Percentiles rank a stretch among this genome's conserved stretches.
Evolutionary conservation across 1,139 yeast genomes (phyloP).

Genomic region (Debaryomyces nepalensis): DNA sequence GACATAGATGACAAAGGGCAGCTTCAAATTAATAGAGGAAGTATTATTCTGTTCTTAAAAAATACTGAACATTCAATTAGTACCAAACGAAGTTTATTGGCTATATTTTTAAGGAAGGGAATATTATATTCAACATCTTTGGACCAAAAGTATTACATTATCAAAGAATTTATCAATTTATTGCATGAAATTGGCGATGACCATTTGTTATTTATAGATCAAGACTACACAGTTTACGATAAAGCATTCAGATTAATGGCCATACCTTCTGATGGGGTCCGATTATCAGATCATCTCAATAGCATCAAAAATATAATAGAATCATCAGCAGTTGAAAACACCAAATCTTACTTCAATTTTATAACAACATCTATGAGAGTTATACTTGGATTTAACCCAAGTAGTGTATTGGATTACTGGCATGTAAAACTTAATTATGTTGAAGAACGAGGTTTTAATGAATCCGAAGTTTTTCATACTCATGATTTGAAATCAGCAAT

Average conservation of each 20-base stretch:
- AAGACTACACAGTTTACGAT: conserved; percentile 24
- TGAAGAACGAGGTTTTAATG: conserved; percentile 8
- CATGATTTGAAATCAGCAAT: conserved; percentile 37
- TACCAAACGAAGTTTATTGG: conserved; percentile 25
- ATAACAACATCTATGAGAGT: conserved; percentile 30
- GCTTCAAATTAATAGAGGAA: conserved; percentile 19
- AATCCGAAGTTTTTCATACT: conserved; percentile 14
- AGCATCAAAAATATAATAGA: conserved; percentile 11
- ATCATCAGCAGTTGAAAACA: conserved; percentile 1
- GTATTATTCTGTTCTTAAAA: conserved; percentile 22
- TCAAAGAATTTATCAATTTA: conserved; percentile 25
- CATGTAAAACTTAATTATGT: conserved; percentile 25
- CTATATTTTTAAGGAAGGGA: conserved; percentile 27
- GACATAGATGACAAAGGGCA: conserved; percentile 16
- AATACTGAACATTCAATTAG: conserved; percentile 16
- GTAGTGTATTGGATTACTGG: conserved; percentile 30
- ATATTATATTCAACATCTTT: conserved; percentile 18
- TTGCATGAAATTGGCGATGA: conserved; percentile 24
- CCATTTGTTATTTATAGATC: conserved; percentile 23
- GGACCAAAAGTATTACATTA: conserved; percentile 20
- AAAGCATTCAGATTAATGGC: conserved; percentile 26
- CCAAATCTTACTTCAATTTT: conserved; percentile 22
- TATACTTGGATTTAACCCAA: conserved; percentile 24
- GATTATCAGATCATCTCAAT: conserved; percentile 18
- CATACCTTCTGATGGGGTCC: conserved; percentile 15